Evolutionary conservation across 345 rosid genomes (phyloP), one percentile per base, ranked within the genome.

Genomic region (Garcia nutans): DNA sequence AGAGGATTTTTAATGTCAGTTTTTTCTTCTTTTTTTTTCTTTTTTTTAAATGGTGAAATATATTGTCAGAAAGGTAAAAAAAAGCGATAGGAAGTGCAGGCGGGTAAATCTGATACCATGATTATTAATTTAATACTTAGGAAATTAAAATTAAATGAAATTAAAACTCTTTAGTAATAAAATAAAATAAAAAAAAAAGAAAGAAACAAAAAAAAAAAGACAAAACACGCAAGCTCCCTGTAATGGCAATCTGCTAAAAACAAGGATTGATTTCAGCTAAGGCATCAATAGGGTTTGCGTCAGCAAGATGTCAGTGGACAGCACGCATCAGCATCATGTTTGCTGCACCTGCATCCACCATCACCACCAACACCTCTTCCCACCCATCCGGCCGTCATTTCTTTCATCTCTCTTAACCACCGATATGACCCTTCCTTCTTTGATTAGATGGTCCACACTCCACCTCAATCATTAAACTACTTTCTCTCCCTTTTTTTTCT

Each of bases 381-480:
- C 77, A 41, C 56, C 74, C 47, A 81, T 61, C 75, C 77, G 74
- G 82, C 77, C 85, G 82, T 82, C 81, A 80, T 85, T 80, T 85
- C 84, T 31, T 31, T 33, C 41, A 85, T 63, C 59, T 55, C 62
- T 28, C 23, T 16, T 56, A 68, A 37, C 58, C 1, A 54, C 58
- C 5, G 58, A 17, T 54, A 2, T 54, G 20, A 54, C n/a, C 20
- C 58, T 6, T 37, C 7, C 41, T 6, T 3, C 41, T 37, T 37
- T 37, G 5, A 37, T 37, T 37, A 4, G 3, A 0, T 37, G 41
- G 41, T 37, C 3, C 3, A 33, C 41, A 33, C 41, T 2, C 41
- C 41, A 37, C 41, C 5, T 37, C 41, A 6, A 37, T 37, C 41
- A 37, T 37, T 3, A 37, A 37, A 3, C 41, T 37, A 37, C 41